Percentiles rank a stretch among this genome's conserved stretches.
phyloP scores from a whole-genome alignment of 202 grass and related monocot genomes.

The Cymbopogon flexuosus region DNA sequence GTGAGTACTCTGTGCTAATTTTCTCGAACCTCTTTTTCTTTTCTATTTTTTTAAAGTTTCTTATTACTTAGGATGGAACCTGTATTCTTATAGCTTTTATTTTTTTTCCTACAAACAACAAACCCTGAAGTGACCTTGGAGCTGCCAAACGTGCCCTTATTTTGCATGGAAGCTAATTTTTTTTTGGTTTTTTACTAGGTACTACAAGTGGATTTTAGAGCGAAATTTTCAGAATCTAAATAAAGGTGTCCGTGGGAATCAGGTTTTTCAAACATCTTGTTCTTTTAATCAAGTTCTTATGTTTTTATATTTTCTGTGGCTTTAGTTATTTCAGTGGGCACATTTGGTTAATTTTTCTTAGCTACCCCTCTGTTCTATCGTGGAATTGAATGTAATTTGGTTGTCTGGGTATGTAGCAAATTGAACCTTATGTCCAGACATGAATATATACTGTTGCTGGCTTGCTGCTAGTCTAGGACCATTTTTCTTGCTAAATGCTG shows the following conservation, averaged over 20 bases:
- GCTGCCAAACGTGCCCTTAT: background rate
- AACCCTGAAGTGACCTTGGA: background rate
- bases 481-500: slow-evolving; percentile 16
- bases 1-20: slow-evolving; percentile 35
- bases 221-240: slow-evolving; percentile 99
- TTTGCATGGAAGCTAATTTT: background rate
- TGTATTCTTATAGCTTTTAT: background rate
- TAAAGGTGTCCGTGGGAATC: slow-evolving; percentile 97
- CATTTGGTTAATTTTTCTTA: background rate
- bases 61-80: background rate
- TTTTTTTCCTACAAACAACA: background rate
- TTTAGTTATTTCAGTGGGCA: background rate
- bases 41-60: background rate
- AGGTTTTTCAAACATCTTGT: slow-evolving; percentile 50
- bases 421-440: background rate
- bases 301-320: background rate
- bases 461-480: background rate
- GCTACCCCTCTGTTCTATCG: background rate
- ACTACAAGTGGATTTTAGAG: slow-evolving; percentile 99
- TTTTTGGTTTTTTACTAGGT: slow-evolving; percentile 44
- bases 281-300: slow-evolving; percentile 6
- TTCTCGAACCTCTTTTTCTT: background rate
- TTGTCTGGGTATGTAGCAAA: slow-evolving; percentile 5
- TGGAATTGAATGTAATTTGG: background rate
- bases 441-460: background rate